phyloP scores from a whole-genome alignment of 805 yeast species.

The Cyberlindnera xishuangbannaensis region DNA sequence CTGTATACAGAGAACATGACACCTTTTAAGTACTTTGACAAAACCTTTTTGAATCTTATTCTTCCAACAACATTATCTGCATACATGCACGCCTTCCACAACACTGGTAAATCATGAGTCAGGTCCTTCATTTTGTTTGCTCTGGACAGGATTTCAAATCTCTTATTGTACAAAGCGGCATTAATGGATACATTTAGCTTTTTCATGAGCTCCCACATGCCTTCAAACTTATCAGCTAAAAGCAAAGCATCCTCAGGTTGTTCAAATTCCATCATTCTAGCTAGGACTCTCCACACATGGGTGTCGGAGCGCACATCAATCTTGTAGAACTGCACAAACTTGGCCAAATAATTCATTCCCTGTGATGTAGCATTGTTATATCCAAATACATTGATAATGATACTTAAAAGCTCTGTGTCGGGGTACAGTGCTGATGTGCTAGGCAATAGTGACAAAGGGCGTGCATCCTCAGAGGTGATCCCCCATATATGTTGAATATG shows the following conservation, averaged over 20 bases:
- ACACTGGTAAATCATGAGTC: slow-evolving; percentile 11
- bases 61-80: slow-evolving; percentile 2
- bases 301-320: slow-evolving; percentile 5
- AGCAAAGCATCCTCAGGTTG: slow-evolving; percentile 1
- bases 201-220: slow-evolving; percentile 17
- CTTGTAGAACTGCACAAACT: slow-evolving; percentile 13
- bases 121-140: slow-evolving; percentile 7
- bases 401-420: slow-evolving; percentile 11
- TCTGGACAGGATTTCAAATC: slow-evolving; percentile 7
- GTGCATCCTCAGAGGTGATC: slow-evolving; percentile 7
- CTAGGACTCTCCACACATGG: slow-evolving; percentile 16
- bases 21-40: slow-evolving; percentile 11
- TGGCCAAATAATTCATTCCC: slow-evolving; percentile 10
- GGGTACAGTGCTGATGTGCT: slow-evolving; percentile 18
- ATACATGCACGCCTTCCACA: slow-evolving; percentile 4
- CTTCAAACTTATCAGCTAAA: slow-evolving; percentile 6
- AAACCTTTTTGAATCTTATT: slow-evolving; percentile 10
- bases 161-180: slow-evolving; percentile 10
- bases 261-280: slow-evolving; percentile 8
- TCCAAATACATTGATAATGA: slow-evolving; percentile 16
- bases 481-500: slow-evolving; percentile 22
- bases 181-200: slow-evolving; percentile 8
- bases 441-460: slow-evolving; percentile 5
- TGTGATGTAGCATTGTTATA: slow-evolving; percentile 10
- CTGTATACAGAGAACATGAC: slow-evolving; percentile 7